Conservation (phyloP, 2,329 filamentous ascomycete species). For the Curvularia hawaiiensis region DNA sequence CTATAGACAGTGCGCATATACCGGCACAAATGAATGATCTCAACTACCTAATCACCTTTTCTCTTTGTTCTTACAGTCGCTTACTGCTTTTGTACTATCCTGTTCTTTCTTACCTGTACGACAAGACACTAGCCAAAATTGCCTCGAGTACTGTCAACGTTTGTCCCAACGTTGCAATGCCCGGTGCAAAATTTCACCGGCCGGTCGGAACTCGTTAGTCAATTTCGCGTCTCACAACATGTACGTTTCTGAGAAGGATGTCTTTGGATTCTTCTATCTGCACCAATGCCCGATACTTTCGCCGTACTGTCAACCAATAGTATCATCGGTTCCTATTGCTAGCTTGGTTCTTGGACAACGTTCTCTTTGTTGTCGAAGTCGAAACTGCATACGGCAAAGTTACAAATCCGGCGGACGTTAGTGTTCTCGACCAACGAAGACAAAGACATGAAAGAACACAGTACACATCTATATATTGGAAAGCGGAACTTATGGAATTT, state of each 20-base stretch:
- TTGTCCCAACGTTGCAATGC: not conserved
- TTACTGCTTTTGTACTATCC: not conserved
- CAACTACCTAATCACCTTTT: not conserved
- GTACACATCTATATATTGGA: not conserved
- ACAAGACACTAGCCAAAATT: no score
- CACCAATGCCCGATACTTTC: not conserved
- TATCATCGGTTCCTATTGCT: not conserved
- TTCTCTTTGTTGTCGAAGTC: conserved; percentile 2
- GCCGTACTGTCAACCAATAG: not conserved
- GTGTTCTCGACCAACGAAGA: conserved; percentile 4
- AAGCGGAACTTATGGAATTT: not conserved
- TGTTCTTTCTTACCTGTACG: not conserved
- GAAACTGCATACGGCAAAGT: not conserved
- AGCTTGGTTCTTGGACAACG: not conserved
- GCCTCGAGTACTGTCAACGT: no score
- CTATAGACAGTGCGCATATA: conserved; percentile 4
- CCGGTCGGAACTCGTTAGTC: not conserved
- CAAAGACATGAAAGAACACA: not conserved
- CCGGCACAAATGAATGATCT: not conserved
- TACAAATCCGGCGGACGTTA: not conserved
- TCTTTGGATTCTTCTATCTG: not conserved
- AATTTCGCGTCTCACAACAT: not conserved
- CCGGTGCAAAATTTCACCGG: no score
- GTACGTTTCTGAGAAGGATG: not conserved
- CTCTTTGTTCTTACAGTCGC: not conserved